Evolutionary conservation across 2,329 filamentous ascomycete genomes (phyloP), one percentile per base, ranked within the genome.

Genomic region (Beauveria sp.): DNA sequence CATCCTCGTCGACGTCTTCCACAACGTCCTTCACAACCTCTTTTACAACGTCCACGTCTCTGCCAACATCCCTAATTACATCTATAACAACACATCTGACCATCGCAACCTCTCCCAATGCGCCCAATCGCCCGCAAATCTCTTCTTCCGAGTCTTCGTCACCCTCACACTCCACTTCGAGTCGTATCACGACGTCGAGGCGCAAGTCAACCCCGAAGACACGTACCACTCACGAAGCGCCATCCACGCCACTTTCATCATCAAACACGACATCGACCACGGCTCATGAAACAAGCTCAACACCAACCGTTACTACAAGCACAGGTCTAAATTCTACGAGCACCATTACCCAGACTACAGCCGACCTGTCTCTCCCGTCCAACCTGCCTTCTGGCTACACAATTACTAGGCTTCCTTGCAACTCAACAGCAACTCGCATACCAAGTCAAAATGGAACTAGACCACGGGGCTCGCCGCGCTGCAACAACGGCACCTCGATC

Each of bases 341-440:
- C 12, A 26, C 10, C 40, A 46, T 9, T 16, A 46, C 22, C 4
- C 20, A 28, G 38, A 42, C 34, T 5, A 40, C 59, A 3, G 43
- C 34, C 12, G 5, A 45, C 12, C 50, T 43, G 9, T 18, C 50
- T 31, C 42, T 26, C 4, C 42, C 51, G 3, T 31, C 38, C 16
- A 52, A 56, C 31, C 49, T 62, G 8, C 60, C 60, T 38, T 40
- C 60, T 26, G 60, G 60, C 48, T 62, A 62, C 26, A 57, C 53
- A 34, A 31, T 58, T 16, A 62, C 60, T 18, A 62, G 45, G 14
- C 22, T 62, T 22, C 46, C 53, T 20, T 62, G 60, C 48, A 57
- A 58, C 22, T 22, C 28, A 26, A 61, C 40, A 20, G 12, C 40
- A 26, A 60, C 40, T 18, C 14, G 28, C 20, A 49, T 38, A 34